These are phyloP conservation scores for Trametes elegans DNA, from an alignment of 768 basidiomycete genomes.

Conservation along the genomic window DNA sequence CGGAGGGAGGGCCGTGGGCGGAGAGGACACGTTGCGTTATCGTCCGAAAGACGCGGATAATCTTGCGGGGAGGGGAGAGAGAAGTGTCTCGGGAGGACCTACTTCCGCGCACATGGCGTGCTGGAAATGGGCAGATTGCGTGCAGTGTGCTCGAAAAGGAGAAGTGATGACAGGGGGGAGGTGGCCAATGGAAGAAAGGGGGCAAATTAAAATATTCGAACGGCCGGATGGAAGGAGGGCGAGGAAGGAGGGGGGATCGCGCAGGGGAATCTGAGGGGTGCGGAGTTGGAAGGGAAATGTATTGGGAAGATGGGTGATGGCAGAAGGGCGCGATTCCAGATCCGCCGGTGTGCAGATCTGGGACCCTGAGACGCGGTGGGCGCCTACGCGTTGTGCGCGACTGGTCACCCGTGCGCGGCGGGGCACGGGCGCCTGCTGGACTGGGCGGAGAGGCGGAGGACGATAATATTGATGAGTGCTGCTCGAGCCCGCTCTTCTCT, in stretches of 20 bases:
- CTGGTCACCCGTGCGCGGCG: neutral
- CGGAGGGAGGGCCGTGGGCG: neutral
- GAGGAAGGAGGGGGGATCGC: conserved; percentile 16
- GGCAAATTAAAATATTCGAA: conserved; percentile 22
- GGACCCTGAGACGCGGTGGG: conserved; percentile 17
- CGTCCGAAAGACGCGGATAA: conserved; percentile 21
- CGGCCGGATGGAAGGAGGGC: conserved; percentile 19
- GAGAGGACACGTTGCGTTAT: conserved; percentile 6
- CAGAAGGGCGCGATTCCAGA: conserved; percentile 17
- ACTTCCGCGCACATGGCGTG: conserved; percentile 3
- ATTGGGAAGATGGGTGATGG: conserved; percentile 18
- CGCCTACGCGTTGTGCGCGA: neutral
- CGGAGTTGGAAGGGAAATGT: conserved; percentile 26
- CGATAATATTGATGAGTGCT: conserved; percentile 6
- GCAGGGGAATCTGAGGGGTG: conserved; percentile 26
- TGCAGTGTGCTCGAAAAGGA: conserved; percentile 13
- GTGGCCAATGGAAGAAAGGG: conserved; percentile 24
- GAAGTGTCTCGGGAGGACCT: conserved; percentile 8
- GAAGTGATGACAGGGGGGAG: conserved; percentile 14
- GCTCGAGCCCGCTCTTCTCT: neutral
- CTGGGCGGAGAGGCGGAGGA: neutral
- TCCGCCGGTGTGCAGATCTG: conserved; percentile 16
- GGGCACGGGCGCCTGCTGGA: neutral
- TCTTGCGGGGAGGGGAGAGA: conserved; percentile 3
- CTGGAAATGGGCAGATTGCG: conserved; percentile 25